phyloP scores from a whole-genome alignment of 768 basidiomycete species.

The Rhodotorula taiwanensis region DNA sequence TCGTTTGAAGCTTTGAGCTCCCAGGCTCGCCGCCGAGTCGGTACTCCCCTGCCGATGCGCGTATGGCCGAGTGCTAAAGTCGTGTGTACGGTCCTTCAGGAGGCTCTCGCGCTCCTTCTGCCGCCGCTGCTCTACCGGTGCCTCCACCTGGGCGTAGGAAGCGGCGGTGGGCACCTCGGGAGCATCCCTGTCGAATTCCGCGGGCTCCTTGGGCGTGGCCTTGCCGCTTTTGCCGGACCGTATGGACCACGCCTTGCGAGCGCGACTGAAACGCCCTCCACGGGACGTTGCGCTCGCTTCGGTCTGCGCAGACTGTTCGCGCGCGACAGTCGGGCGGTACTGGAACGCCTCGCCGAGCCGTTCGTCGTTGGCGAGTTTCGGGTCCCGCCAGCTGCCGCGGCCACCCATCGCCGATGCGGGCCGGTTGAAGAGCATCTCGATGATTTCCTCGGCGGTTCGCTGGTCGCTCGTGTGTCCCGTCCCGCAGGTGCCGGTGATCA shows the following conservation, averaged over 20 bases:
- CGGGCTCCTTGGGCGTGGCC: neutral
- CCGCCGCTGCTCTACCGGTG: neutral
- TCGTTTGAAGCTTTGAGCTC: too few species aligned
- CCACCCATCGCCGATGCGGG: neutral
- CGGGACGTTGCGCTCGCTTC: neutral
- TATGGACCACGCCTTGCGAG: slow-evolving; percentile 8
- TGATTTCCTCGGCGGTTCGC: slow-evolving; percentile 25
- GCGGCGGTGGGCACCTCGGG: neutral
- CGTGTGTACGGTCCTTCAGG: neutral
- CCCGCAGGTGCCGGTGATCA: too few species aligned
- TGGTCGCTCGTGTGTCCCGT: neutral
- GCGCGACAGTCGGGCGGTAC: neutral
- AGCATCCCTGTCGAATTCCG: neutral
- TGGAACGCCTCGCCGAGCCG: slow-evolving; percentile 7
- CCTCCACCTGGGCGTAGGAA: neutral
- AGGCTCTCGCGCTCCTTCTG: neutral
- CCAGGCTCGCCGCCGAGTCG: too few species aligned
- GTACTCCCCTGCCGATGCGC: too few species aligned
- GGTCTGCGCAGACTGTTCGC: neutral
- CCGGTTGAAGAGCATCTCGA: slow-evolving; percentile 31
- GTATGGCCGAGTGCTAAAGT: too few species aligned
- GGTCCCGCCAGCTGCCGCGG: neutral
- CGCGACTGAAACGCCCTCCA: neutral
- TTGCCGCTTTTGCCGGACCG: neutral
- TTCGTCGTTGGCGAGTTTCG: neutral